Conservation (phyloP, 352 stramenopile genomes). For the Phytopythium sindhum region DNA sequence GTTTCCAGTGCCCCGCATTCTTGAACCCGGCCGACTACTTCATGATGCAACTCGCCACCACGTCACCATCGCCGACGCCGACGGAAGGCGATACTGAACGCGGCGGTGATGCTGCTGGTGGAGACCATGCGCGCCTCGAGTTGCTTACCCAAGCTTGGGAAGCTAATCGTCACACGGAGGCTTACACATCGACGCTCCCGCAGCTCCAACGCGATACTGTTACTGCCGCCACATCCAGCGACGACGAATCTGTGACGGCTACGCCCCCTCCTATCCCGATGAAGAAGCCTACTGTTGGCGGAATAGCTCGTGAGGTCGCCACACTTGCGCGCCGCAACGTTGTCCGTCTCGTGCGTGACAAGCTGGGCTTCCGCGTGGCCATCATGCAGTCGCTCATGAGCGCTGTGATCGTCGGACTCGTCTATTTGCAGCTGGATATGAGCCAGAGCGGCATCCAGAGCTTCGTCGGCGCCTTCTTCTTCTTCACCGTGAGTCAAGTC, state of each 20-base stretch:
- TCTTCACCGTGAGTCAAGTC: slow-evolving; percentile 30
- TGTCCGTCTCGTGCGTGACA: slow-evolving; percentile 27
- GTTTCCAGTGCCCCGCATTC: slow-evolving; percentile 34
- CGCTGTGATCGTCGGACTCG: slow-evolving; percentile 21
- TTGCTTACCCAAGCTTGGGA: slow-evolving; percentile 19
- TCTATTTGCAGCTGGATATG: slow-evolving; percentile 27
- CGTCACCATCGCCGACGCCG: not conserved
- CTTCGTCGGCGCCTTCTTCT: slow-evolving; percentile 31
- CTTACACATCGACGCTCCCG: not conserved
- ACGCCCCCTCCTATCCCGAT: not conserved
- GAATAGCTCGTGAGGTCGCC: slow-evolving; percentile 11
- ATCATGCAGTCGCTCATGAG: slow-evolving; percentile 21
- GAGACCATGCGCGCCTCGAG: slow-evolving; percentile 19
- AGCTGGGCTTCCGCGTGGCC: slow-evolving; percentile 17
- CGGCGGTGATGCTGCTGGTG: slow-evolving; percentile 15
- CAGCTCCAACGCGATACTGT: not conserved
- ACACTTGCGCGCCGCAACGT: slow-evolving; percentile 28
- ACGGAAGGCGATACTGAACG: slow-evolving; percentile 20
- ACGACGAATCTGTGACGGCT: not conserved
- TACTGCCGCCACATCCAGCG: not conserved
- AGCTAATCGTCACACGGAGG: not conserved
- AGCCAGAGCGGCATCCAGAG: slow-evolving; percentile 20
- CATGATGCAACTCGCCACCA: slow-evolving; percentile 38
- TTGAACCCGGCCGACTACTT: slow-evolving; percentile 56
- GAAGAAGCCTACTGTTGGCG: slow-evolving; percentile 1